These are phyloP conservation scores for Parathielavia appendiculata DNA, from an alignment of 495 filamentous ascomycete genomes.

Conservation along the genomic window DNA sequence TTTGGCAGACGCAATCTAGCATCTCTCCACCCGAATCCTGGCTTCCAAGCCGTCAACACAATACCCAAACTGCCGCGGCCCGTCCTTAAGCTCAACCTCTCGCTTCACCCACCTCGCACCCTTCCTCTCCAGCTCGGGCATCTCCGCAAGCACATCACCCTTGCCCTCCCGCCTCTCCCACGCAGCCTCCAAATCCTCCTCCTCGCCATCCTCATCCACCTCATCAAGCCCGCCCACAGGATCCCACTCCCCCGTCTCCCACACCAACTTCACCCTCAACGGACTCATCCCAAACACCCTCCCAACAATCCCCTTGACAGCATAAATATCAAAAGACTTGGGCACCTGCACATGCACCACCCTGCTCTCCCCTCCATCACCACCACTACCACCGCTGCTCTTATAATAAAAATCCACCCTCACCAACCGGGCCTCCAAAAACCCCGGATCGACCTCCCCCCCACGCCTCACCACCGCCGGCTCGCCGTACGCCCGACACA, in stretches of 20 bases:
- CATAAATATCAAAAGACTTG: slow-evolving; percentile 70
- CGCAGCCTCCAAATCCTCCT: slow-evolving; percentile 39
- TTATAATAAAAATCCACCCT: slow-evolving; percentile 53
- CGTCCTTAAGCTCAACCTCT: slow-evolving; percentile 77
- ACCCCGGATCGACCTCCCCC: slow-evolving; percentile 54
- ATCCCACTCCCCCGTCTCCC: slow-evolving; percentile 83
- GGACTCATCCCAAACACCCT: slow-evolving; percentile 62
- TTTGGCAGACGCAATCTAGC: slow-evolving; percentile 5
- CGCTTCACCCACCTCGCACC: slow-evolving; percentile 58
- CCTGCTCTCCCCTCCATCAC: slow-evolving; percentile 17
- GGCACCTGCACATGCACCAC: slow-evolving; percentile 65
- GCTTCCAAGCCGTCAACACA: slow-evolving; percentile 69
- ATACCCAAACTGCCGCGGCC: slow-evolving; percentile 74
- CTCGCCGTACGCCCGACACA: slow-evolving; percentile 69
- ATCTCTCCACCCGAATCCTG: slow-evolving; percentile 60
- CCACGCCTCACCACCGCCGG: slow-evolving; percentile 50
- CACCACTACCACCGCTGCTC: slow-evolving; percentile 6
- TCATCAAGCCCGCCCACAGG: slow-evolving; percentile 62
- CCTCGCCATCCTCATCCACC: slow-evolving; percentile 51
- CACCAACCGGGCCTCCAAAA: slow-evolving; percentile 68
- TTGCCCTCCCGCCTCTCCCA: slow-evolving; percentile 17
- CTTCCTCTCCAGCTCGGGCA: slow-evolving; percentile 22
- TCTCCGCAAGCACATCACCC: slow-evolving; percentile 8
- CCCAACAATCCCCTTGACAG: slow-evolving; percentile 70
- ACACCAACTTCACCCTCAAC: slow-evolving; percentile 59